Base-by-base conservation (phyloP, 306 rosid species). In the Alnus glutinosa region DNA sequence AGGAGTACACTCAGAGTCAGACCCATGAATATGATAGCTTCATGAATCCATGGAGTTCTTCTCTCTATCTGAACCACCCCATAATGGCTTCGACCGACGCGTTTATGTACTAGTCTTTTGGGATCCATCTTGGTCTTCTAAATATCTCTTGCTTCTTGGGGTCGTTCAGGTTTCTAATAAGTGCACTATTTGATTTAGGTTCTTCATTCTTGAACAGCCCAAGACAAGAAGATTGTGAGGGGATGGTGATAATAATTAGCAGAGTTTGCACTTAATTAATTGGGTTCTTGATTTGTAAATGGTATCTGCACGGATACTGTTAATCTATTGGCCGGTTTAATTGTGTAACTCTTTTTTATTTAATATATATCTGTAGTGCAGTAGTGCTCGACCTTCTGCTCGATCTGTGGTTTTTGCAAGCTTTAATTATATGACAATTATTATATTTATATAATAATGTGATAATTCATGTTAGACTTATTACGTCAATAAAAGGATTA, bases 81-180 rank as follows among this genome's bases (percentile, higher is more conserved):
- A 77, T 90, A 64, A 80, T 85, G 78, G 87, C 87, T 14, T 76
- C 90, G 9, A 81, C 77, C 34, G 83, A 87, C 46, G 75, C 77
- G 80, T 77, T 83, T 46, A 82, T 84, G 88, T 83, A 79, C 78
- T 80, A 78, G 85, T 67, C 49, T 19, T 12, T 66, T 18, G 6
- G 52, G 54, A 50, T 66, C 47, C 0, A 23, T 23, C 28, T 78
- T 63, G 16, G 14, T 75, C 64, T n/a, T 36, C 70, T 63, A 37
- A 19, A 75, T 14, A 23, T 23, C 28, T 18, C 58, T 4, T 49
- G 47, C 58, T 70, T 77, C 74, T 42, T 39, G 36, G 61, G 49
- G 49, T 23, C 28, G 28, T 23, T 23, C 28, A 23, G 28, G 28
- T 6, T 46, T 46, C 49, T 4, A 46, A 46, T 46, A 46, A 46